Base-by-base conservation (phyloP, 2,329 filamentous ascomycete species). In the Penicillium sclerotigenum region DNA sequence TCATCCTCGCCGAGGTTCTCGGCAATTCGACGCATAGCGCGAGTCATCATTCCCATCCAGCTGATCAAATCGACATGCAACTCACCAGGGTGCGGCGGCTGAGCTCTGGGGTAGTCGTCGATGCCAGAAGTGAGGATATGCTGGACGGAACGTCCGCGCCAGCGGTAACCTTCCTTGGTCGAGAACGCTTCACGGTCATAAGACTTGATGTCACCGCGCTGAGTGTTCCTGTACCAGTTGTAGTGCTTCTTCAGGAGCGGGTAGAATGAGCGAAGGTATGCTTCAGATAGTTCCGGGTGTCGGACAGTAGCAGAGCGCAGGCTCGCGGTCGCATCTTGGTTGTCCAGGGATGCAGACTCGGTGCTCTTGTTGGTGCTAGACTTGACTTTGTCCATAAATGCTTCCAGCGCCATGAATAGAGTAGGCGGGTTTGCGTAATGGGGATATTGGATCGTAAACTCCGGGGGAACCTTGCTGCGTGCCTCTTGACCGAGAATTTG, bases 381-480 rank as follows among this genome's bases (percentile, higher is more conserved):
- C 55, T 86, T 82, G 34, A 95, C 81, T 71, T 89, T 92, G 70
- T 91, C 87, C 68, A 96, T 84, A 68, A 97, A 91, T 10, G 82
- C 83, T 62, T 95, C 90, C 16, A 99, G 80, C 58, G 94, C 87
- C 69, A 97, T 86, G 76, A 96, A 97, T 1, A 97, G 81, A 0
- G 94, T 97, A 0, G 94, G 94, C 0, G 94, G 94, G 73, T 99
- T 99, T 49, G 94, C 94, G 68, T 97, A 97, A 73, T 97, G 92
- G 24, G 94, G 93, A 70, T 97, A 97, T 70, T 97, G 94, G 14
- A 91, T 84, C 67, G 96, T 92, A 72, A 99, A 99, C 74, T 97
- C 92, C 5, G 81, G 74, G 0, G 94, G 94, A 2, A 99, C 94
- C 75, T 97, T 97, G 81, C 89, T 96, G 60, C 93, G 87, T 45